Evolutionary conservation across 495 filamentous ascomycete species (phyloP), one percentile per base, ranked within the genome.

Genomic region (Aspergillus biplanus): DNA sequence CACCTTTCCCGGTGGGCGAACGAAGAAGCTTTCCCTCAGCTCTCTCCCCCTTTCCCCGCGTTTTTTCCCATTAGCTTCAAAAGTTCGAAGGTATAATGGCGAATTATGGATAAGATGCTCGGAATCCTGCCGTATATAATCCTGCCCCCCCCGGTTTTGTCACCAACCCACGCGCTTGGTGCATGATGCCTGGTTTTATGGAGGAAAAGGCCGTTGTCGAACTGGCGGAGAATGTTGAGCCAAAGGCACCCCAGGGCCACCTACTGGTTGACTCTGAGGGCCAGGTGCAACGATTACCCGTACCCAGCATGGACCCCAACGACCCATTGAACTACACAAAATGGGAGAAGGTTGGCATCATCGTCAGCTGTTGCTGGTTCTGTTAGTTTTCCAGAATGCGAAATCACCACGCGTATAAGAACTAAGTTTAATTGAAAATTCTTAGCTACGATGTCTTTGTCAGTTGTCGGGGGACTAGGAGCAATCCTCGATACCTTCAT

Each of bases 301-400:
- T 76, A 16, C 75, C 75, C 31, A 75, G 72, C 54, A 58, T 63
- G 12, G 73, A 77, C 60, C 68, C 70, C 13, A 77, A 77, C 65
- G 73, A 77, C 61, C 75, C 75, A 5, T 65, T 77, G 33, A 75
- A 77, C 60, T 76, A 69, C 52, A 63, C 71, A 0, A 31, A 21
- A 12, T 73, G 70, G 73, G 69, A 73, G 66, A 77, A 77, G 58
- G 50, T 58, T 0, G 72, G 67, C 12, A 65, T 75, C 21, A 72
- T 74, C 39, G 52, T 72, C 35, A 70, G 71, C 33, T 77, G 73
- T 56, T 77, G 74, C 59, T 77, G 74, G 74, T 77, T 77, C 42
- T 75, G 73, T 75, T 37, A 57, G 72, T 52, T 6, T 16, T n/a
- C 16, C 39, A 49, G 44, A 32, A 44, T 31, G 71, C 72, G 60